These are phyloP conservation scores for Leccinellum rugosiceps DNA, from an alignment of 768 basidiomycete genomes.

Conservation along the genomic window DNA sequence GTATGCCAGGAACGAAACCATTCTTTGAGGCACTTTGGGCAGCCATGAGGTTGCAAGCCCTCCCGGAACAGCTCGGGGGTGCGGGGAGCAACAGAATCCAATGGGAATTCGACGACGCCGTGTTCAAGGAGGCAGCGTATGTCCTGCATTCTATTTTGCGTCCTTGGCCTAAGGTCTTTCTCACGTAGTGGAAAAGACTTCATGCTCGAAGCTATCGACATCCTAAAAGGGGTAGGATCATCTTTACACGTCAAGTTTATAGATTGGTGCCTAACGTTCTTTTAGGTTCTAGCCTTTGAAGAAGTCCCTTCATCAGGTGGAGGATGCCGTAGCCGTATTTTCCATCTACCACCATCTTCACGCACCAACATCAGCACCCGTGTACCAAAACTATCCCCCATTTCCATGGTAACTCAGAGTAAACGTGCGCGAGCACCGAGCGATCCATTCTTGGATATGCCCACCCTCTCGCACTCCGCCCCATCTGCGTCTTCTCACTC, in stretches of 20 bases:
- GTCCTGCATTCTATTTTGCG: conserved; percentile 32
- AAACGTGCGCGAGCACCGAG: conserved; percentile 73
- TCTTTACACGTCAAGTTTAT: conserved; percentile 8
- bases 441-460: conserved; percentile 78
- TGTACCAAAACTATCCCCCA: conserved; percentile 38
- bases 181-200: conserved; percentile 81
- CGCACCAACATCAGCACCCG: conserved; percentile 38
- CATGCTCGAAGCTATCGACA: conserved; percentile 86
- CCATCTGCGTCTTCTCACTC: conserved; percentile 53
- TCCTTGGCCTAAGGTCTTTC: conserved; percentile 16
- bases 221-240: conserved; percentile 80
- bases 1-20: conserved; percentile 86
- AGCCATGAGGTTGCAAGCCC: conserved; percentile 73
- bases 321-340: conserved; percentile 28
- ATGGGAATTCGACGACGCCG: conserved; percentile 94
- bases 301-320: conserved; percentile 46
- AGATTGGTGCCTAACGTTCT: neutral
- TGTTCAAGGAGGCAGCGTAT: conserved; percentile 92
- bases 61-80: conserved; percentile 79
- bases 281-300: conserved; percentile 68
- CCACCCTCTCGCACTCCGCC: conserved; percentile 51
- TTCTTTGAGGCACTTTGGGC: conserved; percentile 72
- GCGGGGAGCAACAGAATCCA: conserved; percentile 69
- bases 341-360: conserved; percentile 37
- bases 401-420: conserved; percentile 43